Conservation (phyloP, 768 basidiomycete species). For the Termitomyces sp. region DNA sequence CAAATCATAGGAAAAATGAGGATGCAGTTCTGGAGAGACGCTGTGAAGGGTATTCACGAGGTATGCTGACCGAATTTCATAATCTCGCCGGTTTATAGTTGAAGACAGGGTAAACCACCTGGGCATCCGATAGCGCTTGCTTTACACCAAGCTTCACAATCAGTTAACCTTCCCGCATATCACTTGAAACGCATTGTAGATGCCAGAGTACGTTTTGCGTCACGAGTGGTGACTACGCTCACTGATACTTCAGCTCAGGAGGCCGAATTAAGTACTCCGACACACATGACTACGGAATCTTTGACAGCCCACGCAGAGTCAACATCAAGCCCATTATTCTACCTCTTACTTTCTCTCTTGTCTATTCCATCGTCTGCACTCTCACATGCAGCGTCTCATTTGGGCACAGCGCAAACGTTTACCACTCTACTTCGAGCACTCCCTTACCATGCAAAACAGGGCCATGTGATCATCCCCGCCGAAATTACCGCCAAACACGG, state of each 20-base stretch:
- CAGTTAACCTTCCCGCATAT: slow-evolving; percentile 54
- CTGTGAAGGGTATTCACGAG: slow-evolving; percentile 59
- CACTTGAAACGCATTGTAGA: slow-evolving; percentile 81
- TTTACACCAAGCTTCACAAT: slow-evolving; percentile 49
- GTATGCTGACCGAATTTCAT: slow-evolving; percentile 30
- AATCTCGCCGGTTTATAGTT: slow-evolving; percentile 4
- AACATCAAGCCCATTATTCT: slow-evolving; percentile 73
- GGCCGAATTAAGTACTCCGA: slow-evolving; percentile 56
- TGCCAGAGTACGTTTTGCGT: slow-evolving; percentile 56
- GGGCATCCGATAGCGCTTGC: slow-evolving; percentile 79
- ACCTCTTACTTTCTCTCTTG: slow-evolving; percentile 67
- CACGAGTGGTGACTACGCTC: slow-evolving; percentile 3
- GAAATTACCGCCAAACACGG: slow-evolving; percentile 77
- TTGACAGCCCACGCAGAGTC: slow-evolving; percentile 73
- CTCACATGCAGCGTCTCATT: slow-evolving; percentile 77
- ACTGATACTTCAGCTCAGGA: slow-evolving; percentile 37
- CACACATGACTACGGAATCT: slow-evolving; percentile 62
- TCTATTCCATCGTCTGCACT: slow-evolving; percentile 46
- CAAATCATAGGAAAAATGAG: slow-evolving; percentile 74
- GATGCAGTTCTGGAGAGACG: slow-evolving; percentile 85
- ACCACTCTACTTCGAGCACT: slow-evolving; percentile 68
- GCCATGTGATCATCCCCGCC: slow-evolving; percentile 72
- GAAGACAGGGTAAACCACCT: slow-evolving; percentile 61
- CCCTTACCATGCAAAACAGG: slow-evolving; percentile 69
- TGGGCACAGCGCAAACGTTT: slow-evolving; percentile 71